Evolutionary conservation across 768 basidiomycete genomes (phyloP).

Genomic region (Boletellus ananas): DNA sequence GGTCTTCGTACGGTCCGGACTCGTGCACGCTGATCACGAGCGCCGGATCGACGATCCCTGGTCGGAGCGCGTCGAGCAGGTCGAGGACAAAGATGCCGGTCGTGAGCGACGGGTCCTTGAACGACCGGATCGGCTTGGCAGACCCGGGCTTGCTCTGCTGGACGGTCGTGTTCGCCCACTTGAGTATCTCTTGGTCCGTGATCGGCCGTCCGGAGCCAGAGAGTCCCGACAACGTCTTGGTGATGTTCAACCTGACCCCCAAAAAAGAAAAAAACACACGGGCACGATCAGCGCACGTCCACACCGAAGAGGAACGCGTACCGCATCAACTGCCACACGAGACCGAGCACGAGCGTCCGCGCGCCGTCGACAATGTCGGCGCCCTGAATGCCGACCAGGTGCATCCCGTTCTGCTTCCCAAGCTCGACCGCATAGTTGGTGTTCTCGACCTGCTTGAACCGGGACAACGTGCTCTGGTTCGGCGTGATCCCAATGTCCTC

Average conservation of each 20-base stretch:
- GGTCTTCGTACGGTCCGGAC: constrained; percentile 74
- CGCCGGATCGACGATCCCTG: constrained; percentile 91
- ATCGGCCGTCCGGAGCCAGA: constrained; percentile 74
- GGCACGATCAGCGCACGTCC: no score
- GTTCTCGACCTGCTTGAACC: constrained; percentile 98
- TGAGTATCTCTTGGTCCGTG: constrained; percentile 89
- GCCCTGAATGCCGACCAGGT: constrained; percentile 95
- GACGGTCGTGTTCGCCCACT: constrained; percentile 92
- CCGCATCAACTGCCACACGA: constrained; percentile 99
- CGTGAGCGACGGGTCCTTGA: constrained; percentile 89
- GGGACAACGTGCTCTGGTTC: constrained; percentile 79
- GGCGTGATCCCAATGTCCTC: constrained; percentile 81
- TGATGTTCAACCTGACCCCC: constrained; percentile 80
- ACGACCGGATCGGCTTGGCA: constrained; percentile 66
- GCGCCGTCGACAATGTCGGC: constrained; percentile 95
- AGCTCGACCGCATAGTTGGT: constrained; percentile 96
- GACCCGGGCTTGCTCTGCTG: constrained; percentile 60
- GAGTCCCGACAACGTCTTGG: constrained; percentile 80
- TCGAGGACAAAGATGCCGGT: constrained; percentile 93
- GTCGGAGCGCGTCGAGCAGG: constrained; percentile 83
- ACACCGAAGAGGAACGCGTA: constrained; percentile 38
- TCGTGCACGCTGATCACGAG: constrained; percentile 65
- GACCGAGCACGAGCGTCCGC: constrained; percentile 88
- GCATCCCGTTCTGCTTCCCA: constrained; percentile 89
- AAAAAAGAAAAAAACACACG: no score